phyloP scores from a whole-genome alignment of 1,284 basidiomycete genomes.

The Melampsora occidentalis region DNA sequence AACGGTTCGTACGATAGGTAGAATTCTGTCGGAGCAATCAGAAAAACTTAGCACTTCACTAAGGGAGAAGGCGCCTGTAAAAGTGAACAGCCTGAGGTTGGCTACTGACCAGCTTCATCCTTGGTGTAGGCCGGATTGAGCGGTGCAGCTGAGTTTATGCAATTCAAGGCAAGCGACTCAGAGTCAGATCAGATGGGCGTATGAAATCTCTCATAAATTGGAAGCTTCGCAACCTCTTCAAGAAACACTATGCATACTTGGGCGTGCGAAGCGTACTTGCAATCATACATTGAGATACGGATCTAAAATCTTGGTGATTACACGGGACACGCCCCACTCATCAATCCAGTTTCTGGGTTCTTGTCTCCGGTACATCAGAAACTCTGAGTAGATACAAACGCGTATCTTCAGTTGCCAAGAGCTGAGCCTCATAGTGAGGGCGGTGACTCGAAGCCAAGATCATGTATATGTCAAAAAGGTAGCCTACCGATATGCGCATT shows the following conservation, averaged over 20 bases:
- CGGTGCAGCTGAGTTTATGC: conserved; percentile 52
- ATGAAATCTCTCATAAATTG: not conserved
- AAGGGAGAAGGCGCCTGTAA: not conserved
- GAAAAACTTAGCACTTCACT: not conserved
- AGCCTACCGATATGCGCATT: conserved; percentile 32
- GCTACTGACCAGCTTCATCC: conserved; percentile 52
- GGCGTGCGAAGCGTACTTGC: no score
- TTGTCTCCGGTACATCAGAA: no score
- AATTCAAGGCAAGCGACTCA: not conserved
- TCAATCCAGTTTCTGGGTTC: not conserved
- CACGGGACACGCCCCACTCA: conserved; percentile 2
- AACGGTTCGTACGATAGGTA: conserved; percentile 26
- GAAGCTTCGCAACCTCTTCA: not conserved
- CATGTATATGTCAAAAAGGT: not conserved
- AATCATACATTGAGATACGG: no score
- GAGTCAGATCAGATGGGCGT: not conserved
- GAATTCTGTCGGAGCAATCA: conserved; percentile 22
- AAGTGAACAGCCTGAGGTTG: not conserved
- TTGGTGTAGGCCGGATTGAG: conserved; percentile 56
- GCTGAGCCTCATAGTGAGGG: no score
- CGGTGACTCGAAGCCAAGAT: not conserved
- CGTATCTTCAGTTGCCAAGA: no score
- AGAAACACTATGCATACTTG: no score
- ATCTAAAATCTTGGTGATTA: no score
- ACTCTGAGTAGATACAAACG: no score